Evolutionary conservation across 306 rosid genomes (phyloP), one percentile per base, ranked within the genome.

Genomic region (Argentina anserina): DNA sequence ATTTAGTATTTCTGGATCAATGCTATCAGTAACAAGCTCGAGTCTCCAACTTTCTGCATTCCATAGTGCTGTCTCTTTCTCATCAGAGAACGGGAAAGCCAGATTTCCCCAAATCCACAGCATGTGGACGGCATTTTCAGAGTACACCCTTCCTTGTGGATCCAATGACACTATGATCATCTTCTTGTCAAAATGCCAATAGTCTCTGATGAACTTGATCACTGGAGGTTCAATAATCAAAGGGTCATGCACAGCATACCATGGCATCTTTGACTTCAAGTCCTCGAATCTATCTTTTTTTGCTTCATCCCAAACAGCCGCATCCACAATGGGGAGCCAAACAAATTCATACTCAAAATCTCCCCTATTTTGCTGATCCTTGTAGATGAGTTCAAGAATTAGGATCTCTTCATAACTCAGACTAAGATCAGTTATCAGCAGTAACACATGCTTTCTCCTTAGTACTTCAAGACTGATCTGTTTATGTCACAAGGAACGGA

Each of bases 71-170:
- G 85, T 89, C 75, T 91, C 96, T 84, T 63, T 91, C 67, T 87
- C 97, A 47, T 76, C 75, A 6, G 81, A 82, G 86, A 93, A 93
- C 9, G 98, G 97, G 81, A 79, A 87, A 37, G 98, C 92, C 76
- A 76, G 46, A 73, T 83, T 87, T 0, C 90, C 96, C 96, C 96
- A 93, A 52, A 93, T 89, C 92, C 94, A 91, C 40, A 93, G 61
- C 96, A 89, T 91, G 75, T 91, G 88, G 58, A 82, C 68, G 29
- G 96, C 96, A 85, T 93, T 93, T 9, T 53, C 71, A 10, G 91
- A 87, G 23, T 79, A 76, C 53, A 93, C 90, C 65, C 68, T 91
- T 2, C 96, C 98, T 40, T 81, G 89, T 69, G 92, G 94, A 85
- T 93, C 98, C 78, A 89, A 74, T 37, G 90, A 79, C 37, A 90